Evolutionary conservation across 352 stramenopile genomes (phyloP).

Genomic region (Peronospora destructor): DNA sequence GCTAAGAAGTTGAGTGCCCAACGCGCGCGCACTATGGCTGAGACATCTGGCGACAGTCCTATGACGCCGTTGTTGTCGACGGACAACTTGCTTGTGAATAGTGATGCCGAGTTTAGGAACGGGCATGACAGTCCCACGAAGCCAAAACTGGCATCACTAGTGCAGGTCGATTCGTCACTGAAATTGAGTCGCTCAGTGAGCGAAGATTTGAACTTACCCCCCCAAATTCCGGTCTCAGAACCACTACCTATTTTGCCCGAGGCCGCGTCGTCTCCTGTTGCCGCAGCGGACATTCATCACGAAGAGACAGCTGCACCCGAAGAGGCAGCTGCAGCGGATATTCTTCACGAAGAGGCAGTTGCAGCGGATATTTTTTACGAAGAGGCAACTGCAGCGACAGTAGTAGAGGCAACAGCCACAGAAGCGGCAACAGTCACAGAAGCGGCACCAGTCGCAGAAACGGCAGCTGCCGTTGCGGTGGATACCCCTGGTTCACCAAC

Average conservation of each 20-base stretch:
- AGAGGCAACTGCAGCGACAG: conserved; percentile 10
- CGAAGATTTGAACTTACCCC: conserved; percentile 24
- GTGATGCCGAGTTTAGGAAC: conserved; percentile 21
- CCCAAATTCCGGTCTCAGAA: conserved; percentile 17
- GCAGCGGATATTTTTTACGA: conserved; percentile 3
- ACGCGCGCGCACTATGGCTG: conserved; percentile 61
- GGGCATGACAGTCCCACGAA: conserved; percentile 21
- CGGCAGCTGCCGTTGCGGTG: conserved; percentile 4
- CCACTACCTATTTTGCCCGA: conserved; percentile 17
- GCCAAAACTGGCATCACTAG: conserved; percentile 11
- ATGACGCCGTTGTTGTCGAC: conserved; percentile 42
- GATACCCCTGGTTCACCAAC: conserved; percentile 23
- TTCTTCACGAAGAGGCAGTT: conserved; percentile 1
- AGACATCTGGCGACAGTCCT: conserved; percentile 35
- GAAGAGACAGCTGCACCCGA: conserved; percentile 12
- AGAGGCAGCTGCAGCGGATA: neutral
- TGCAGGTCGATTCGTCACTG: conserved; percentile 19
- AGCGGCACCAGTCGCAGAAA: conserved; percentile 6
- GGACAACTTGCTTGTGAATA: conserved; percentile 28
- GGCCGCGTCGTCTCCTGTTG: conserved; percentile 22
- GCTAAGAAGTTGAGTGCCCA: conserved; percentile 78
- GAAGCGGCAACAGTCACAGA: neutral
- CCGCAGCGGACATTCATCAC: conserved; percentile 4
- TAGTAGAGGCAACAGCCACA: neutral
- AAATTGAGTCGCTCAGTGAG: conserved; percentile 38